These are phyloP conservation scores for Ophiostoma australiae DNA, from an alignment of 2,329 filamentous ascomycete species.

Conservation along the genomic window DNA sequence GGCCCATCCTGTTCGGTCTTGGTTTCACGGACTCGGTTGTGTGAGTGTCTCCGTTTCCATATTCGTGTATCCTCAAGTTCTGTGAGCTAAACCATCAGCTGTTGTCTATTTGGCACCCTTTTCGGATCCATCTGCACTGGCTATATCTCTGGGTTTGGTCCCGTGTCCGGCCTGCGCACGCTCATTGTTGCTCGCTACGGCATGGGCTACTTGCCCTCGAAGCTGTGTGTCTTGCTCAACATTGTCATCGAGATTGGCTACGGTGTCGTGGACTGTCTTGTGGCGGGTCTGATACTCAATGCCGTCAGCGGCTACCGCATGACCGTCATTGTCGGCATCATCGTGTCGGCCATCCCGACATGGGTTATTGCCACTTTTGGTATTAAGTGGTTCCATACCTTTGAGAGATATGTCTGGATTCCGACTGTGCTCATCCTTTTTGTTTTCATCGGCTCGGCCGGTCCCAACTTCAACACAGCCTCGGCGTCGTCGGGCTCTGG, in stretches of 20 bases:
- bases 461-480: neutral
- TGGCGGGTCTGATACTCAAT: conserved; percentile 64
- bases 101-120: conserved; percentile 22
- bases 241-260: conserved; percentile 35
- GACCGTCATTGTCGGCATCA: conserved; percentile 61
- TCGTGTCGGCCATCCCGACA: conserved; percentile 58
- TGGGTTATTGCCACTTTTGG: conserved; percentile 64
- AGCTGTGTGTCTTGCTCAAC: conserved; percentile 32
- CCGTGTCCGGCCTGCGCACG: conserved; percentile 23
- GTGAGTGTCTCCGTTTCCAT: neutral
- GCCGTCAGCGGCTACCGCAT: conserved; percentile 56
- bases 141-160: conserved; percentile 23
- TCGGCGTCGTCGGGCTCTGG: conserved; percentile 44
- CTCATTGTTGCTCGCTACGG: conserved; percentile 31
- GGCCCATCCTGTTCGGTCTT: conserved; percentile 32
- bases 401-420: conserved; percentile 62
- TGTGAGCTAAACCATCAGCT: conserved; percentile 24
- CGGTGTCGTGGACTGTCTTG: conserved; percentile 56
- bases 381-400: conserved; percentile 62
- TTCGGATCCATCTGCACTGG: conserved; percentile 24
- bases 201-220: conserved; percentile 36
- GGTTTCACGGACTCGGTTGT: conserved; percentile 30
- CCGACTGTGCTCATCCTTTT: conserved; percentile 58
- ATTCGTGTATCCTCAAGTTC: neutral
- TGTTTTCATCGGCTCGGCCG: conserved; percentile 47